Percentiles rank a stretch among this genome's conserved stretches.
Conservation (phyloP, 257 asterid genomes). For the Nicotiana otophora region DNA sequence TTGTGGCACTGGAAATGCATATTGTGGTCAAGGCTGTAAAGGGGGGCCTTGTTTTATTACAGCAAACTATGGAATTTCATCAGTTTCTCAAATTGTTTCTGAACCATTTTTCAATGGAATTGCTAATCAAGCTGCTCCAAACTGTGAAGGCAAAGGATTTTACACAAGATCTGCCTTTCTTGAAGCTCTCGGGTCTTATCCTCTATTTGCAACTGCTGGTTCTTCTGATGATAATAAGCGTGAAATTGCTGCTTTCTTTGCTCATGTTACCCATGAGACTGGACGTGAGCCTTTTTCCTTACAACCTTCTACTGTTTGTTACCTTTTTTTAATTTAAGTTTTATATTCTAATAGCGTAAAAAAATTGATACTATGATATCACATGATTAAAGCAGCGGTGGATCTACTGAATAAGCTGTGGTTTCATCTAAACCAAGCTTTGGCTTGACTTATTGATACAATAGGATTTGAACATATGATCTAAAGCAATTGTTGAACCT, state of each 20-base stretch:
- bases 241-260: slow-evolving; percentile 53
- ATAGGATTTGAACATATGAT: too few species aligned
- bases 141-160: slow-evolving; percentile 43
- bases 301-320: too few species aligned
- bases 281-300: slow-evolving; percentile 30
- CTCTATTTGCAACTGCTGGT: slow-evolving; percentile 26
- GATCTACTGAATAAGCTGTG: too few species aligned
- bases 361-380: too few species aligned
- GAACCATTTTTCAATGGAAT: slow-evolving; percentile 38
- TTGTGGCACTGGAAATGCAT: slow-evolving; percentile 32
- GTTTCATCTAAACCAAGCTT: too few species aligned
- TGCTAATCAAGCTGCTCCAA: slow-evolving; percentile 19
- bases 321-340: too few species aligned
- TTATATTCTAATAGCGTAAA: too few species aligned
- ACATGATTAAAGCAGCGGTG: too few species aligned
- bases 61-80: slow-evolving; percentile 7
- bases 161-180: slow-evolving; percentile 39
- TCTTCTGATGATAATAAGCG: slow-evolving; percentile 36
- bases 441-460: too few species aligned
- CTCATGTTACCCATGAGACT: slow-evolving; percentile 51
- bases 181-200: slow-evolving; percentile 29
- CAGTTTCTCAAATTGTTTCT: slow-evolving; percentile 31
- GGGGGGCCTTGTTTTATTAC: slow-evolving; percentile 32
- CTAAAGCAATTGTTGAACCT: too few species aligned
- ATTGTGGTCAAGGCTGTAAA: slow-evolving; percentile 41